phyloP scores from a whole-genome alignment of 2,329 filamentous ascomycete genomes.

The Eurotiales sp. region DNA sequence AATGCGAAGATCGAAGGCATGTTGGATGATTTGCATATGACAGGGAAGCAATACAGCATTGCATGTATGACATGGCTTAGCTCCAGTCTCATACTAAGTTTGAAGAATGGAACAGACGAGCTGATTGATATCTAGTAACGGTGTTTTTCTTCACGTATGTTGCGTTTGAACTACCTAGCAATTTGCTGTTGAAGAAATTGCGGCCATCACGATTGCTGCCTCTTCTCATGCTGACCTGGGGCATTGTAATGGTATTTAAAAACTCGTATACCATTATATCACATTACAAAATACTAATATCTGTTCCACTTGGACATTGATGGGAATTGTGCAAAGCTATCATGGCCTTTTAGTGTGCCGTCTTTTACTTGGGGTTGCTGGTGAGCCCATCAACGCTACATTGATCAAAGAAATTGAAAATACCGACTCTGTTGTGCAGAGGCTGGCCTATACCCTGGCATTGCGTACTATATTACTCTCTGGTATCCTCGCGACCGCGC shows the following conservation, averaged over 20 bases:
- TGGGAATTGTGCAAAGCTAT: constrained; percentile 47
- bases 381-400: constrained; percentile 16
- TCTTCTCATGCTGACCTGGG: constrained; percentile 41
- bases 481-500: constrained; percentile 45
- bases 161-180: constrained; percentile 21
- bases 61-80: constrained; percentile 20
- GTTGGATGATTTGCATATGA: constrained; percentile 19
- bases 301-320: constrained; percentile 34
- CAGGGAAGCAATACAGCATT: constrained; percentile 23
- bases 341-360: constrained; percentile 45
- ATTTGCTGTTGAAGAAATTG: constrained; percentile 29
- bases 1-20: constrained; percentile 27
- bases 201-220: constrained; percentile 28
- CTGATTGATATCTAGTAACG: constrained; percentile 18
- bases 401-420: not conserved
- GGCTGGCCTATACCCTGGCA: constrained; percentile 41
- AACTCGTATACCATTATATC: too few relatives aligned
- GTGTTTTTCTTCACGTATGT: constrained; percentile 25
- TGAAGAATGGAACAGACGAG: too few relatives aligned
- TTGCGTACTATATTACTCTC: constrained; percentile 44
- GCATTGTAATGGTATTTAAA: constrained; percentile 40
- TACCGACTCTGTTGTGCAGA: too few relatives aligned
- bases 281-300: not conserved
- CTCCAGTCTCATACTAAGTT: too few relatives aligned
- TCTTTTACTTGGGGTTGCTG: constrained; percentile 43